Conservation (phyloP, 2,329 filamentous ascomycete genomes). For the Fusarium nanum region DNA sequence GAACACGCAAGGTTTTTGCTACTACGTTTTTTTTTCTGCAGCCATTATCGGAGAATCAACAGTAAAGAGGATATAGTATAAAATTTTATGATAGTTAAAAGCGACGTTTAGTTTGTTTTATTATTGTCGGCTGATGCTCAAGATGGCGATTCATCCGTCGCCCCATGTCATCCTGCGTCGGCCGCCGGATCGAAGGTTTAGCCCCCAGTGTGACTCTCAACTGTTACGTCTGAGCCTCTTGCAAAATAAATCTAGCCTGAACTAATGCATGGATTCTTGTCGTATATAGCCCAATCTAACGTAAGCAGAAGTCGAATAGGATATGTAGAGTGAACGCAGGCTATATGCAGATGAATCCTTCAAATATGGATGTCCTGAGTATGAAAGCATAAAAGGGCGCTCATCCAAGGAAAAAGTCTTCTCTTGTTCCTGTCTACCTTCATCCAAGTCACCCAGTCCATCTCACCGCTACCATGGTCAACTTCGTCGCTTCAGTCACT, state of each 20-base stretch:
- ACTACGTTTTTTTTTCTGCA: no score
- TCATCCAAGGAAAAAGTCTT: accelerated
- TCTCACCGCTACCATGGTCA: conserved; percentile 11
- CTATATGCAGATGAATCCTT: not conserved
- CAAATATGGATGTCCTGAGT: not conserved
- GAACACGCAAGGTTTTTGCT: not conserved
- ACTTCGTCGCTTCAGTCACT: conserved; percentile 1
- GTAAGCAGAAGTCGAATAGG: not conserved
- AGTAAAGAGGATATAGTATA: no score
- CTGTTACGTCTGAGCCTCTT: not conserved
- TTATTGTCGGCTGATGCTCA: not conserved
- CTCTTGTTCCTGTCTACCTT: no score
- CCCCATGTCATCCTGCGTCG: not conserved
- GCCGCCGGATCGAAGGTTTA: not conserved
- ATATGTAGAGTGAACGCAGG: not conserved
- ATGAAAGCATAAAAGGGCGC: not conserved
- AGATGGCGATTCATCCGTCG: not conserved
- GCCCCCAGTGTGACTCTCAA: not conserved
- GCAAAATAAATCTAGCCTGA: not conserved
- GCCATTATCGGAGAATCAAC: no score
- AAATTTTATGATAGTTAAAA: no score
- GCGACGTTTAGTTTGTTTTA: accelerated
- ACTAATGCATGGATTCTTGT: not conserved
- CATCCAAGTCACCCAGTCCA: no score
- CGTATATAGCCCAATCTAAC: not conserved